Conservation (phyloP, 768 basidiomycete genomes). For the Boletus vermiculosoides region DNA sequence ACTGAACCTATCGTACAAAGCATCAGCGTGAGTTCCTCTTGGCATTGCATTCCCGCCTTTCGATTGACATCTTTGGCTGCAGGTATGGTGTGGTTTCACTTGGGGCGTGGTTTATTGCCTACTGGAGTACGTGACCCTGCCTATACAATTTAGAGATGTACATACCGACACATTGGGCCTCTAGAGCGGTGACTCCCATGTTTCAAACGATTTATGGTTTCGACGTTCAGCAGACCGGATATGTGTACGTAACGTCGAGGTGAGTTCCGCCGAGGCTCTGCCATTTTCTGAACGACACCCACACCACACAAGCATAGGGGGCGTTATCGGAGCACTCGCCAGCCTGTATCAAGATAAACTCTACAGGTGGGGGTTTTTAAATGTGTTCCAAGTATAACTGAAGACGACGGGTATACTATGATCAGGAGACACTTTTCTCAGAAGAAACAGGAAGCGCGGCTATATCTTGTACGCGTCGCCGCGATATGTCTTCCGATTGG, state of each 20-base stretch:
- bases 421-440: constrained; percentile 18
- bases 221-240: constrained; percentile 55
- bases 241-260: constrained; percentile 54
- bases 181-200: constrained; percentile 53
- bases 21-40: constrained; percentile 53
- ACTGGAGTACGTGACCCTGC: constrained; percentile 43
- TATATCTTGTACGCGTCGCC: constrained; percentile 54
- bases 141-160: not conserved
- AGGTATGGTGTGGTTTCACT: constrained; percentile 67
- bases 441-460: constrained; percentile 54
- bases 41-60: not conserved
- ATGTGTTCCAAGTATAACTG: constrained; percentile 10
- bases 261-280: constrained; percentile 27
- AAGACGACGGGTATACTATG: constrained; percentile 16
- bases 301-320: constrained; percentile 46
- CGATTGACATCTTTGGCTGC: not conserved
- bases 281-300: not conserved
- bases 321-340: constrained; percentile 42
- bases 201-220: constrained; percentile 61
- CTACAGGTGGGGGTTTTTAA: constrained; percentile 38
- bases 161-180: not conserved
- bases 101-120: constrained; percentile 76
- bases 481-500: constrained; percentile 52
- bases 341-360: constrained; percentile 50
- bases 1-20: constrained; percentile 69